Evolutionary conservation across 768 basidiomycete species (phyloP).

Genomic region (Kwoniella bestiolae): DNA sequence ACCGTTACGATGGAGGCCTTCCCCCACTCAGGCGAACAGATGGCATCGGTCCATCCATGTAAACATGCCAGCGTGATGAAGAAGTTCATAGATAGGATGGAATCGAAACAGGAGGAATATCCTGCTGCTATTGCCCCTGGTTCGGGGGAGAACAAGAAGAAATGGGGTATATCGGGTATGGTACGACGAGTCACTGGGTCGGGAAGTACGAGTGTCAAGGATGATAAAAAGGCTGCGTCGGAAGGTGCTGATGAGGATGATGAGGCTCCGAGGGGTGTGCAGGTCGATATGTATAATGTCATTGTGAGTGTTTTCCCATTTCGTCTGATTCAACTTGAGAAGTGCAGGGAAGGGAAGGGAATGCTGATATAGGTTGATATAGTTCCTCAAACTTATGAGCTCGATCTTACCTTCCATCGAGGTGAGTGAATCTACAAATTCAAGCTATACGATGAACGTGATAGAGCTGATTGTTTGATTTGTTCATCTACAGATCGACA

Average conservation of each 20-base stretch:
- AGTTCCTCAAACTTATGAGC: constrained; percentile 98
- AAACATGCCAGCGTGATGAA: constrained; percentile 99
- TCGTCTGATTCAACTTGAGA: too few species aligned
- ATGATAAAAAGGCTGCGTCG: constrained; percentile 47
- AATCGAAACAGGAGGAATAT: constrained; percentile 63
- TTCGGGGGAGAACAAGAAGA: constrained; percentile 57
- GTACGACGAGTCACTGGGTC: constrained; percentile 73
- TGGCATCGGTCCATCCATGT: constrained; percentile 94
- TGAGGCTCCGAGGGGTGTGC: constrained; percentile 69
- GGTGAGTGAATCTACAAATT: constrained; percentile 60
- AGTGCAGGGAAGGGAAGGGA: too few species aligned
- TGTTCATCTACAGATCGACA: constrained; percentile 34
- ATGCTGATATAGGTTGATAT: not conserved
- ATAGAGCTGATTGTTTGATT: constrained; percentile 10
- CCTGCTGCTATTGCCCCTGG: constrained; percentile 11
- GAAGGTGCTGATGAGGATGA: constrained; percentile 65
- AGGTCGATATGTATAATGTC: constrained; percentile 97
- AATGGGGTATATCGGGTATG: constrained; percentile 71
- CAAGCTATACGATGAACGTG: not conserved
- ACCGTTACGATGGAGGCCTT: constrained; percentile 98
- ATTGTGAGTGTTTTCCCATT: constrained; percentile 58
- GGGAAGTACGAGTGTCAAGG: constrained; percentile 3
- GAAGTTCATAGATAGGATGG: constrained; percentile 99
- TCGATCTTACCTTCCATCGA: constrained; percentile 99
- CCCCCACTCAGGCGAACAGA: constrained; percentile 82